Evolutionary conservation across 2,329 filamentous ascomycete genomes (phyloP), one percentile per base, ranked within the genome.

Genomic region (Ceratocystis lukuohia): DNA sequence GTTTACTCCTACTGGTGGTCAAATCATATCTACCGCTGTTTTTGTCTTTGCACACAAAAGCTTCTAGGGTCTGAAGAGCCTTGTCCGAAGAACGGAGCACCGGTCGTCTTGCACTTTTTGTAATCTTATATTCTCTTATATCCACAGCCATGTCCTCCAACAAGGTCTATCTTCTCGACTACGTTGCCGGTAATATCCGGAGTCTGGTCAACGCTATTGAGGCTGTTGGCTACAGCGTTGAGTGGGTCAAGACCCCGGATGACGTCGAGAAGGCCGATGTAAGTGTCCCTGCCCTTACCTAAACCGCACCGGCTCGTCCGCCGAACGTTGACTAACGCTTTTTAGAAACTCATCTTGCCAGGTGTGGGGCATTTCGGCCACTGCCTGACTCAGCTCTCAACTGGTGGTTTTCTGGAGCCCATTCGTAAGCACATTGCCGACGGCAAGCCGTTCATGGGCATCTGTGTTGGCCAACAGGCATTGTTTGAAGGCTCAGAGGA

Each of bases 351-450:
- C 72, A 96, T 99, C 70, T 84, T 99, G 30, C 94, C 94, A 4
- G 94, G 94, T 68, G 94, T 99, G 69, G 94, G 94, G 71, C 93
- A 99, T 80, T 99, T 97, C 73, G 94, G 94, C 69, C 91, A 99
- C 80, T 99, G 94, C 76, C 80, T 97, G 70, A 85, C 85, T 33
- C 91, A 96, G 74, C 86, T 99, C 71, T 80, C 87, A 17, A 82
- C 85, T 53, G 90, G 91, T 46, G 90, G 89, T 69, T 99, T 92
- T 76, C 80, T 93, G 65, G 88, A 90, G 68, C 89, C 91, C 8
- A 87, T 99, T 70, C 84, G 81, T 71, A 81, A 85, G 70, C 91
- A 97, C 78, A 92, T 99, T 72, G 81, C 85, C 64, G 83, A 88
- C 15, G 92, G 91, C n/a, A 97, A 97, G 77, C 91, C 93, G 15